Conservation (phyloP, 1,139 yeast genomes). For the Sugiyamaella japonica region DNA sequence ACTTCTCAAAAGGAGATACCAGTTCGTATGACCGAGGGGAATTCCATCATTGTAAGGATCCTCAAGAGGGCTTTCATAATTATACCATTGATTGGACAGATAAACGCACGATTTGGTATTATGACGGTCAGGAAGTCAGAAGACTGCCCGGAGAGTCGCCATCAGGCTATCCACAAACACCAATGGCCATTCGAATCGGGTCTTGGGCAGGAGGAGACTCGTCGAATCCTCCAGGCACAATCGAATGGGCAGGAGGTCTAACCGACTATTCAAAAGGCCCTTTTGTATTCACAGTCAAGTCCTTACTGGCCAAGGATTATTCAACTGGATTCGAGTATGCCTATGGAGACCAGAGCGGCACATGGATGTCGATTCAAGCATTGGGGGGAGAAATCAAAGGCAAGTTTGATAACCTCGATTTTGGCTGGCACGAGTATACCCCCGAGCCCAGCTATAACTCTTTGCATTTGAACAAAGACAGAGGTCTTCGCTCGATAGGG, state of each 20-base stretch:
- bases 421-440: conserved; percentile 2
- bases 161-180: conserved; percentile 68
- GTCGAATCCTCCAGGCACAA: conserved; percentile 59
- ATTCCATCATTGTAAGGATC: conserved; percentile 55
- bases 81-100: conserved; percentile 83
- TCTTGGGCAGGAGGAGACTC: conserved; percentile 85
- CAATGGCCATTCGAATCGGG: conserved; percentile 70
- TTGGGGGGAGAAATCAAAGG: conserved; percentile 53
- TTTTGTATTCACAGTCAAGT: conserved; percentile 64
- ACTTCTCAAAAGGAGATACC: conserved; percentile 76
- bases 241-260: conserved; percentile 84
- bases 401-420: neutral
- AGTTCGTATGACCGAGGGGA: conserved; percentile 75
- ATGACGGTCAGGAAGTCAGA: conserved; percentile 64
- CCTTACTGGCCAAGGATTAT: conserved; percentile 68
- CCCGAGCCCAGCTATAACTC: conserved; percentile 15
- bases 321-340: conserved; percentile 71
- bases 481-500: neutral
- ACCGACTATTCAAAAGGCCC: conserved; percentile 68
- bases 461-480: conserved; percentile 2
- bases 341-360: conserved; percentile 65
- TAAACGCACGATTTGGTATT: conserved; percentile 57
- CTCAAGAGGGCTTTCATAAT: conserved; percentile 61
- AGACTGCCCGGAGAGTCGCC: conserved; percentile 45
- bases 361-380: conserved; percentile 67